Base-by-base conservation (phyloP, 495 filamentous ascomycete genomes). In the Aspergillus steynii region DNA sequence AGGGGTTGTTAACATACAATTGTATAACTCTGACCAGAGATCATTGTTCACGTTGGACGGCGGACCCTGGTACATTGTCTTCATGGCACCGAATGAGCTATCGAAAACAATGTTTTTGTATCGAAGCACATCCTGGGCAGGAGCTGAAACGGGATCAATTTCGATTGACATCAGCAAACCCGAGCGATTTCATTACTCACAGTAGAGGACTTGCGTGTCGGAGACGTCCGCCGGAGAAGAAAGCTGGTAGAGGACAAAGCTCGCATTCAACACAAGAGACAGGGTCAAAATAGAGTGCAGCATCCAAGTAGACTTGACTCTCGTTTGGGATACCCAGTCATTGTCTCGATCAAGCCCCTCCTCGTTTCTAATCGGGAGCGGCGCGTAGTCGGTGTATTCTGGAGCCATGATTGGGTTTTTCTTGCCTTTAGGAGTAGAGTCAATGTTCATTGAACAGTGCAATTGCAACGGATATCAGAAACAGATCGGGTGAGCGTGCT, bases 61-160 rank as follows among this genome's bases (percentile, higher is more conserved):
- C 10, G 28, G 28, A 6, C 53, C 53, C 20, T 37, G 28, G 25
- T 55, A 55, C 31, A 5, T 25, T 4, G 53, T 37, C 10, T 8
- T 37, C 7, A 34, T 3, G 5, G 3, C 12, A 7, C 10, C 4
- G n/a, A 55, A 34, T 3, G 25, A 7, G 9, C 25, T 12, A 15
- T n/a, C 27, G 25, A 34, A 55, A 12, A 37, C 53, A n/a, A 42
- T 25, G 53, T 55, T 55, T 6, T 42, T 34, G 20, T 55, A 55
- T n/a, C 29, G 4, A 12, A 55, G 6, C 3, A 26, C 28, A n/a
- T 26, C 4, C n/a, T 55, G 28, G 12, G 53, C 53, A 4, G 53
- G 53, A 26, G 49, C 49, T 51, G 49, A 15, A 7, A 46, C 42
- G 8, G 42, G 7, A 15, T 46, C 15, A 46, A 15, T 46, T 46